Evolutionary conservation across 1,284 basidiomycete genomes (phyloP), one percentile per base, ranked within the genome.

Genomic region (Boletellus deceptivus): DNA sequence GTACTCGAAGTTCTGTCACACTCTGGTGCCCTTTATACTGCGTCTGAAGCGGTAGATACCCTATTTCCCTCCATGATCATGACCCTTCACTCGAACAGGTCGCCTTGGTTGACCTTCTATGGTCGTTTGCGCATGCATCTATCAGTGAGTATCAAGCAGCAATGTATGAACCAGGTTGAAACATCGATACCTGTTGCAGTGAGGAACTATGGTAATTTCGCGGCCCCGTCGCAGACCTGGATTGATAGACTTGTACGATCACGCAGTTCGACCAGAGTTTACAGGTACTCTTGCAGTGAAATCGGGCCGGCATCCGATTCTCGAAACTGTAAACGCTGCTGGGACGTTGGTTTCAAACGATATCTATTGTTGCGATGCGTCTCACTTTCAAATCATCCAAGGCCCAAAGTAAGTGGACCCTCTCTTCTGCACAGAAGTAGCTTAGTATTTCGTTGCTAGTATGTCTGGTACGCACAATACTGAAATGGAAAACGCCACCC

Each of bases 361-460:
- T 63, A 83, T 91, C 0, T 96, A 89, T 63, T 90, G 87, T 51
- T 85, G 84, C 54, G 84, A 89, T 45, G 77, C 86, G 0, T 86
- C 90, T 0, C 81, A 80, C 5, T 97, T 97, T 62, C 93, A 97
- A 65, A 80, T 96, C 18, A 80, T 97, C 33, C 90, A 91, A 59
- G 92, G 93, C 0, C 89, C 90, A 6, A 91, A 94, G 91, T 93
- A 59, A 64, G 84, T 71, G 10, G 38, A 17, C 51, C 22, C 17
- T 38, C 41, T 34, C 14, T 34, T 37, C 45, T 31, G 29, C 7
- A 6, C 36, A 7, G 29, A 34, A 20, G 29, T 46, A 11, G 40
- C 31, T 46, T 8, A 34, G 0, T 24, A 8, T 14, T 42, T 50
- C 38, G 43, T 46, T 13, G 11, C 42, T 38, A 93, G 91, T 64